A percentile compares a stretch with the other conserved stretches of the same genome.
phyloP scores from a whole-genome alignment of 768 basidiomycete genomes.

The Lactifluus echinatus region DNA sequence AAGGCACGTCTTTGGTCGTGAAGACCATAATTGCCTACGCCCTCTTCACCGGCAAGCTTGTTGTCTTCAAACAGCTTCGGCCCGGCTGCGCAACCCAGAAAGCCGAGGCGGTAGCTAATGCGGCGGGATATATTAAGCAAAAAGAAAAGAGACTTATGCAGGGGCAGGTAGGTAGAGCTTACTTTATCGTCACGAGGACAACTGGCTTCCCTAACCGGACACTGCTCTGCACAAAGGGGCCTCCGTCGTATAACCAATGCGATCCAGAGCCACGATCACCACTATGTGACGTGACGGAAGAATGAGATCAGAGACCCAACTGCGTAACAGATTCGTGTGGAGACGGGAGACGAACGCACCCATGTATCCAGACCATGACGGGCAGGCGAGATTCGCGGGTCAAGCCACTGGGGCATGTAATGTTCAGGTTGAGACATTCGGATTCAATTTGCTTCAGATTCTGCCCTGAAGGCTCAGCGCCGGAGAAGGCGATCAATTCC shows the following conservation, averaged over 20 bases:
- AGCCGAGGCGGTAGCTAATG: conserved; percentile 62
- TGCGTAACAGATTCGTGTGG: neutral
- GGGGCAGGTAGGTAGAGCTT: conserved; percentile 24
- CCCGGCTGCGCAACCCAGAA: conserved; percentile 70
- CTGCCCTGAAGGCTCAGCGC: conserved; percentile 46
- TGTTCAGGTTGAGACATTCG: conserved; percentile 72
- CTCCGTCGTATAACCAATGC: conserved; percentile 71
- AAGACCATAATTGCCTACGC: conserved; percentile 67
- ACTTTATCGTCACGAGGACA: conserved; percentile 72
- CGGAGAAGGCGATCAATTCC: conserved; percentile 49
- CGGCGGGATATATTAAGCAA: conserved; percentile 1
- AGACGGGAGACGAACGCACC: conserved; percentile 36
- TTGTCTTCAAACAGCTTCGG: conserved; percentile 61
- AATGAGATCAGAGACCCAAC: conserved; percentile 6
- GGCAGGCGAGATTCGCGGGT: conserved; percentile 47
- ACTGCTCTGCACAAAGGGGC: conserved; percentile 61
- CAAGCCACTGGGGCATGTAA: conserved; percentile 61
- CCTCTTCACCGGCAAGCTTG: conserved; percentile 51
- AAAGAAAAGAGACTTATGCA: conserved; percentile 12
- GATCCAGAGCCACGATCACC: conserved; percentile 67
- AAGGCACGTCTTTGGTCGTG: conserved; percentile 35
- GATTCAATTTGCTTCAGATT: conserved; percentile 60
- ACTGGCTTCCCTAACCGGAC: conserved; percentile 54
- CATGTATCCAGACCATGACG: conserved; percentile 84
- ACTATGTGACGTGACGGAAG: conserved; percentile 39